Percentiles rank a stretch among this genome's conserved stretches.
Conservation (phyloP, 495 filamentous ascomycete genomes). For the Penicillium angulare region DNA sequence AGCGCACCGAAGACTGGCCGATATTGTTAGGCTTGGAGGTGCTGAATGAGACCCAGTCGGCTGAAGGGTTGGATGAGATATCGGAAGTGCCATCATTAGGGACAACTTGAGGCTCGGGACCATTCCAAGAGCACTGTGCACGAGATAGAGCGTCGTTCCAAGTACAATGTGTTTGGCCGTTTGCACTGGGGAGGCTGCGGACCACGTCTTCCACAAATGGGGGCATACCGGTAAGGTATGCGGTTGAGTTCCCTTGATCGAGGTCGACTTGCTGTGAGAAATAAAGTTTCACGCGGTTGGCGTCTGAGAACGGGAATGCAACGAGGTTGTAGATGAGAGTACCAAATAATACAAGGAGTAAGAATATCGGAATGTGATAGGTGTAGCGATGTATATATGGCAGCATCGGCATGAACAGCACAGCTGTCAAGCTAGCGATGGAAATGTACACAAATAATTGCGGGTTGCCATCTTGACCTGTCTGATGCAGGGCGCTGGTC, state of each 20-base stretch:
- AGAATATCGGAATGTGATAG: slow-evolving; percentile 74
- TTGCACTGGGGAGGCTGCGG: slow-evolving; percentile 66
- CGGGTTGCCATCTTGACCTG: slow-evolving; percentile 72
- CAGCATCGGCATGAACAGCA: slow-evolving; percentile 73
- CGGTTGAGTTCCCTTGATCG: slow-evolving; percentile 64
- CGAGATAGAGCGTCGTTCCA: slow-evolving; percentile 26
- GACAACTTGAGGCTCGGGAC: slow-evolving; percentile 58
- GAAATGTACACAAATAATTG: slow-evolving; percentile 67
- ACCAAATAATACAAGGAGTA: slow-evolving; percentile 69
- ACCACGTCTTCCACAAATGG: slow-evolving; percentile 69
- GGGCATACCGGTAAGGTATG: slow-evolving; percentile 68
- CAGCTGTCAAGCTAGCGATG: slow-evolving; percentile 61
- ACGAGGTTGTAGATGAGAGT: slow-evolving; percentile 84
- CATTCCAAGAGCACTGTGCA: slow-evolving; percentile 70
- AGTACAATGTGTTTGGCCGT: slow-evolving; percentile 44
- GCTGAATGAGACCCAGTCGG: slow-evolving; percentile 62
- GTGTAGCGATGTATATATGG: slow-evolving; percentile 88
- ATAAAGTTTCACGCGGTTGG: slow-evolving; percentile 78
- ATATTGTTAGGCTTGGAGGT: slow-evolving; percentile 42
- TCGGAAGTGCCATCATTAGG: slow-evolving; percentile 30
- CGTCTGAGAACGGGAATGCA: slow-evolving; percentile 83
- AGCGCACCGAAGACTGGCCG: slow-evolving; percentile 38
- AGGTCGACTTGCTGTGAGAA: slow-evolving; percentile 83
- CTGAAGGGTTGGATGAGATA: slow-evolving; percentile 31
- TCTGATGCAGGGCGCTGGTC: slow-evolving; percentile 71